phyloP scores from a whole-genome alignment of 2,329 filamentous ascomycete species.

The Sporothrix phasma region DNA sequence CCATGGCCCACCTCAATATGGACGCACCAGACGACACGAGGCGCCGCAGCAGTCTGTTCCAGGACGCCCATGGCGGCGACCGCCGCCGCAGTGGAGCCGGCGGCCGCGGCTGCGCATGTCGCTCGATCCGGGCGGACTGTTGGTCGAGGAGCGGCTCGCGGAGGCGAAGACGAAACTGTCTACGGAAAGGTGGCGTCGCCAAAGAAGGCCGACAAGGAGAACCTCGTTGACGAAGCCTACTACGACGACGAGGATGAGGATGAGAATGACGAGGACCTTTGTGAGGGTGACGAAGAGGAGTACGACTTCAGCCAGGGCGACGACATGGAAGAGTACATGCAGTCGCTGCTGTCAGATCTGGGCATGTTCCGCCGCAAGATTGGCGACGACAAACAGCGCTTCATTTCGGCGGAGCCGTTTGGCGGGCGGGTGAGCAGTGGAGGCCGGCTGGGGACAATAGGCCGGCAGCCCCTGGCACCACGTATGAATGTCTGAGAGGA shows the following conservation, averaged over 20 bases:
- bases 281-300: constrained; percentile 35
- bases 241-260: constrained; percentile 23
- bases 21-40: background rate
- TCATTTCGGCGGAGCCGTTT: constrained; percentile 50
- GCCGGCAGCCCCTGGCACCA: constrained; percentile 40
- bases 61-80: constrained; percentile 15
- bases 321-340: constrained; percentile 75
- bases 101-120: constrained; percentile 13
- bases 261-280: constrained; percentile 40
- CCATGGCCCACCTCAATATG: constrained; percentile 2
- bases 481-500: constrained; percentile 28
- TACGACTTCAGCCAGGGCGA: constrained; percentile 40
- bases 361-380: constrained; percentile 77
- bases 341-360: constrained; percentile 71
- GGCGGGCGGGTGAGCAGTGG: constrained; percentile 16
- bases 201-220: constrained; percentile 21
- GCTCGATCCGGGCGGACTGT: constrained; percentile 8
- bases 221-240: constrained; percentile 21
- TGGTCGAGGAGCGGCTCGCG: constrained; percentile 10
- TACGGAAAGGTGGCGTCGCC: constrained; percentile 23
- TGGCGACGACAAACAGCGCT: constrained; percentile 66
- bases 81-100: constrained; percentile 6
- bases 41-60: constrained; percentile 10
- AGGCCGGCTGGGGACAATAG: constrained; percentile 18
- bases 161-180: constrained; percentile 21